Evolutionary conservation across 768 basidiomycete genomes (phyloP).

Genomic region (Lentinula detonsa): DNA sequence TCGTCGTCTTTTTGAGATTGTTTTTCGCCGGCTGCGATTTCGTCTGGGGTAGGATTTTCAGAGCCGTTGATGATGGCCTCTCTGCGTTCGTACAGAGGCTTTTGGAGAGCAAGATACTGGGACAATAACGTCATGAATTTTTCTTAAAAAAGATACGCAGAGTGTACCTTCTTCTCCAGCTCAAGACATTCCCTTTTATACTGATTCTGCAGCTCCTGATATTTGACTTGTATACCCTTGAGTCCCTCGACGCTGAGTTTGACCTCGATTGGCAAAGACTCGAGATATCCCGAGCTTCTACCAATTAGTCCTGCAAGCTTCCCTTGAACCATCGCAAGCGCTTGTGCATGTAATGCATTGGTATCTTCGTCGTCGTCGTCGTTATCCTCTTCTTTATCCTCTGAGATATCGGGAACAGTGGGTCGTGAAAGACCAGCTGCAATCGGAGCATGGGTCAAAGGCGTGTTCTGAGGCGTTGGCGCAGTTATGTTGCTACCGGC

Average conservation of each 20-base stretch:
- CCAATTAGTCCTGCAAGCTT: conserved; percentile 83
- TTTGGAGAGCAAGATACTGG: conserved; percentile 71
- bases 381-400: conserved; percentile 67
- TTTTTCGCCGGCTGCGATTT: conserved; percentile 76
- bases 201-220: conserved; percentile 85
- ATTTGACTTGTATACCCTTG: conserved; percentile 91
- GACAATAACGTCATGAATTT: conserved; percentile 5
- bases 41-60: conserved; percentile 67
- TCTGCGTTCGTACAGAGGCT: conserved; percentile 85
- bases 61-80: conserved; percentile 77
- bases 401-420: conserved; percentile 81
- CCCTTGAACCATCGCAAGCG: conserved; percentile 84
- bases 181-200: conserved; percentile 95
- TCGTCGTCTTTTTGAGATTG: conserved; percentile 72
- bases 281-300: conserved; percentile 92
- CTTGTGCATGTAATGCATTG: conserved; percentile 50
- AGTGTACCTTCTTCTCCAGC: conserved; percentile 86
- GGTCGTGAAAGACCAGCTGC: conserved; percentile 76
- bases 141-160: conserved; percentile 8
- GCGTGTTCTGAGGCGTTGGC: conserved; percentile 95
- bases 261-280: conserved; percentile 74
- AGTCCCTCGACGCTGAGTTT: conserved; percentile 85
- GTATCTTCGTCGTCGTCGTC: conserved; percentile 28
- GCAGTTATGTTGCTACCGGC: conserved; percentile 58
- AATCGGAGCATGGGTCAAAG: conserved; percentile 77